Base-by-base conservation (phyloP, 805 yeast species). In the Lachancea lanzarotensis region DNA sequence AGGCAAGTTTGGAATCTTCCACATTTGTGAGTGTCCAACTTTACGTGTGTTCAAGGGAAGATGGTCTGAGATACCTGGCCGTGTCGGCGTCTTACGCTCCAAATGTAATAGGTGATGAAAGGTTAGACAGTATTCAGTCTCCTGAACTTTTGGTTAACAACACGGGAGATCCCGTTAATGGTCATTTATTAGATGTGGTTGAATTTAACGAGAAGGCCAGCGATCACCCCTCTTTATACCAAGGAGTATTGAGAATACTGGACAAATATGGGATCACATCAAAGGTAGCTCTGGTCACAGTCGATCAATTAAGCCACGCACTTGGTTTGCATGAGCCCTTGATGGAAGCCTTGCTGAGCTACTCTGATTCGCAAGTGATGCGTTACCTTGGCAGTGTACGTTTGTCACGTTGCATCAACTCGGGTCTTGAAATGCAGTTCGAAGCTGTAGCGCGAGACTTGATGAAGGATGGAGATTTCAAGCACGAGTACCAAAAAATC, bases 71-170 rank as follows among this genome's bases (percentile, higher is more conserved):
- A 18, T 40, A 38, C 15, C 38, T 43, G 25, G 45, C 45, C 3
- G 43, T 46, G 5, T 32, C 44, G 32, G 46, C 38, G 2, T 42
- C 49, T 9, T 46, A 38, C 20, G 46, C 46, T 19, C 49, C 49
- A 15, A 33, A 41, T 36, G 20, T 40, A 39, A 1, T 20, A 29
- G 35, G 42, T 30, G 18, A 42, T 5, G 41, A 35, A 12, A 20
- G 37, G 25, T 37, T 36, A 13, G 30, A 18, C 20, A 19, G 27
- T 18, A 19, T 35, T 3, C 38, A 41, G 15, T 15, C 35, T 19
- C 41, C 36, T 5, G 41, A 37, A 15, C 19, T 42, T 10, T 30
- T 46, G 32, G 32, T 46, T 20, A 46, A 46, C 36, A 38, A 42
- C 40, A 35, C 40, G 25, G 41, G 32, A 11, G 34, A 31, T 20